Conservation (phyloP, 345 rosid species). For the Arabidopsis thaliana region TAIR10.1 NC_003076.8:17591001-17591500, state of each 20-base stretch:
- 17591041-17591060: constrained; percentile 78
- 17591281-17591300: constrained; percentile 71
- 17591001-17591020: constrained; percentile 77
- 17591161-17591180: constrained; percentile 96
- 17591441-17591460: constrained; percentile 39
- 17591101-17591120: constrained; percentile 86
- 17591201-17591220: constrained; percentile 67
- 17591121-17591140: constrained; percentile 99
- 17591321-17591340: constrained; percentile 54
- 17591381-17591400: constrained; percentile 27
- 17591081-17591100: constrained; percentile 86
- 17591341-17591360: constrained; percentile 30
- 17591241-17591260: constrained; percentile 60
- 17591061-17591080: constrained; percentile 94
- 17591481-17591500: constrained; percentile 12
- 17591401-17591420: constrained; percentile 41
- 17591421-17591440: constrained; percentile 36
- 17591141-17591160: constrained; percentile 94
- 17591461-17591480: constrained; percentile 66
- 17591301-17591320: constrained; percentile 88
- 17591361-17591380: constrained; percentile 20
- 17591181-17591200: constrained; percentile 96
- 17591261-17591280: constrained; percentile 57
- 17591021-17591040: constrained; percentile 65
- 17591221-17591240: constrained; percentile 61